These are phyloP conservation scores for Eucalyptus melliodora DNA, from an alignment of 345 rosid species.

Conservation along the genomic window DNA sequence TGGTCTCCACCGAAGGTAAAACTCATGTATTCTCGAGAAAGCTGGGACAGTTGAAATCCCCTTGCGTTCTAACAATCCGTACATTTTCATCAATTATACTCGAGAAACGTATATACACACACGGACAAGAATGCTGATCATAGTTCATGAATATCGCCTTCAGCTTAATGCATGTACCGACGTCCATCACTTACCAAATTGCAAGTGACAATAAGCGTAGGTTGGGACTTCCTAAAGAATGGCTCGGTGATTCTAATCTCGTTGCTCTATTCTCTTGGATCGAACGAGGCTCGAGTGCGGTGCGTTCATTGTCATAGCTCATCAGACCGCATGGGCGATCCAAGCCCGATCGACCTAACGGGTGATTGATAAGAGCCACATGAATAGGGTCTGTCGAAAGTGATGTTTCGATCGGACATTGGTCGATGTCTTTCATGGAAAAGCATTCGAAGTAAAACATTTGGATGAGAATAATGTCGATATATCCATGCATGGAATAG, in stretches of 20 bases:
- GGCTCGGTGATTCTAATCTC: neutral
- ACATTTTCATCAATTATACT: no score
- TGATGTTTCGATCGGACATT: neutral
- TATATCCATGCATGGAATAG: neutral
- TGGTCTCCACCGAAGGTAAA: no score
- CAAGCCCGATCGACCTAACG: neutral
- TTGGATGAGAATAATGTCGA: neutral
- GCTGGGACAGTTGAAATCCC: no score
- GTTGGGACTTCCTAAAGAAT: neutral
- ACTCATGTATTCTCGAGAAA: no score
- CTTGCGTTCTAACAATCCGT: no score
- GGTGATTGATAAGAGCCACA: neutral
- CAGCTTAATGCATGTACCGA: neutral
- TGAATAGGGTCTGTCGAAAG: neutral
- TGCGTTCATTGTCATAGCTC: neutral
- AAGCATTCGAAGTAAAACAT: neutral
- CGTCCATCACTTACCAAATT: neutral
- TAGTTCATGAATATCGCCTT: neutral
- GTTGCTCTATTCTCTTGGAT: neutral
- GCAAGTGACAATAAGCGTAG: neutral
- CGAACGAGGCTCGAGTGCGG: neutral
- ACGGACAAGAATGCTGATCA: neutral
- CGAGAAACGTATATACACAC: neutral
- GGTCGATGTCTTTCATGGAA: neutral
- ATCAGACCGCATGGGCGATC: neutral